Base-by-base conservation (phyloP, 2,329 filamentous ascomycete genomes). In the Exophiala sp. region DNA sequence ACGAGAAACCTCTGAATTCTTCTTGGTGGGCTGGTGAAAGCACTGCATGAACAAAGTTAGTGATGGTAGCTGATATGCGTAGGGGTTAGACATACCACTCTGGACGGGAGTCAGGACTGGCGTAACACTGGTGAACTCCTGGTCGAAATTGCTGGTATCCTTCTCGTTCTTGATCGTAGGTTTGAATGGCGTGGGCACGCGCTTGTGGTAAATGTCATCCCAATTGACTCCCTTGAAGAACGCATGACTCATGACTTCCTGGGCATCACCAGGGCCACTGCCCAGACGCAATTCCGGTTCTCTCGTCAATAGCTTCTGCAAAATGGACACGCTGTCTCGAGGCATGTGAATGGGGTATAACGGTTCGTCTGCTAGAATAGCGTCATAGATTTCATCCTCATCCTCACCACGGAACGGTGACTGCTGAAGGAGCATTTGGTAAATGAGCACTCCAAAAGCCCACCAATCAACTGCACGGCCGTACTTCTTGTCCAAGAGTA, bases 101-200 rank as follows among this genome's bases (percentile, higher is more conserved):
- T 97, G 90, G 48, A 98, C 93, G 44, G 93, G 93, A 23, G 93
- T 98, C 60, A 98, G 78, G 50, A 98, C 93, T 1, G 93, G 93
- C 35, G 93, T 98, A 47, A 98, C 93, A 65, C 91, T 97, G 1
- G 93, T 98, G 67, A 98, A 98, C 68, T 98, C 93, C 40, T 87
- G 88, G 67, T 98, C 93, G 69, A 98, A 98, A 73, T 98, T 98
- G 77, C 90, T 96, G n/a, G 93, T 98, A 73, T 98, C 93, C 37
- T 93, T 96, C 7, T 90, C 80, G 66, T 80, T 94, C 71, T 86
- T 93, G 63, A 98, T 95, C 30, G 81, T 81, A 14, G 93, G 93
- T 68, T 90, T 70, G 74, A 96, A 97, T 0, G 93, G 93, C 46
- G 93, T 86, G 46, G 83, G 79, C 16, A 96, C 82, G 29, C 88